These are phyloP conservation scores for Cardamine resedifolia DNA, from an alignment of 345 rosid genomes.

Conservation along the genomic window DNA sequence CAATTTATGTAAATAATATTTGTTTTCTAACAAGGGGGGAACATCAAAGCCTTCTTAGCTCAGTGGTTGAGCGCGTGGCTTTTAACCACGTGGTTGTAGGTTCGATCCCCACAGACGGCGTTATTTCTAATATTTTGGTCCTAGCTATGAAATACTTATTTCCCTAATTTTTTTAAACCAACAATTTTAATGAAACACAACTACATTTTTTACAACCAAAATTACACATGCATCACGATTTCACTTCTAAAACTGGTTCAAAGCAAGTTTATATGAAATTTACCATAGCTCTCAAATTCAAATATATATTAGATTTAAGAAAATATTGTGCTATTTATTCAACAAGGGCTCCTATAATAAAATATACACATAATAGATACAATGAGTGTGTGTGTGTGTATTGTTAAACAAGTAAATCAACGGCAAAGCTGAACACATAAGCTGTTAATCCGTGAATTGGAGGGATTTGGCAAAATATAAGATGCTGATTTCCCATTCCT, in stretches of 20 bases:
- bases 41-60: constrained; percentile 6
- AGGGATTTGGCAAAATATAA: constrained; percentile 45
- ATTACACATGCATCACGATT: neutral
- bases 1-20: no score
- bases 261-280: neutral
- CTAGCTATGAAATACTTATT: no score
- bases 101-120: constrained; percentile 91
- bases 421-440: constrained; percentile 62
- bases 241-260: neutral
- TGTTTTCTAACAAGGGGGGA: no score
- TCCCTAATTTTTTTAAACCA: no score
- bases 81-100: constrained; percentile 87
- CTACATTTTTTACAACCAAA: neutral
- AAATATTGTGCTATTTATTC: constrained; percentile 11
- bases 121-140: no score
- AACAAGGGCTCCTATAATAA: constrained; percentile 8
- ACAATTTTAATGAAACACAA: no score
- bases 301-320: neutral
- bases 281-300: neutral
- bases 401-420: constrained; percentile 33
- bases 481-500: constrained; percentile 57
- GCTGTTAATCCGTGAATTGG: constrained; percentile 49
- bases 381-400: neutral
- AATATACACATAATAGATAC: constrained; percentile 22
- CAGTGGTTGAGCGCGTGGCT: constrained; percentile 73